Conservation (phyloP, 2,329 filamentous ascomycete genomes). For the Neonectria neomacrospora region DNA sequence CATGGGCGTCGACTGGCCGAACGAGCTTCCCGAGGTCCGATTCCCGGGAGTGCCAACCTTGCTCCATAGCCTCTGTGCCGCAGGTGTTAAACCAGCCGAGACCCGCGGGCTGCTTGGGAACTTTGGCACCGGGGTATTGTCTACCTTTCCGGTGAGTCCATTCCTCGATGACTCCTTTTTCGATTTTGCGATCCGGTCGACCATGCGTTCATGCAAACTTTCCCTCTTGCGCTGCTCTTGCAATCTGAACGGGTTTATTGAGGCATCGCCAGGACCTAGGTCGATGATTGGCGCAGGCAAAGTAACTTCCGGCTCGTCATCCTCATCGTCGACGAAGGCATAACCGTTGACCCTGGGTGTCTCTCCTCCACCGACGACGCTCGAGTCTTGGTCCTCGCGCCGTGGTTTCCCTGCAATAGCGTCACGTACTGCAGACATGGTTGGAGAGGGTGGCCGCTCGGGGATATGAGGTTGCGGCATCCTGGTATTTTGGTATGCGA, state of each 20-base stretch:
- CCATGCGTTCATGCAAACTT: conserved; percentile 84
- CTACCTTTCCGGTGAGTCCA: conserved; percentile 69
- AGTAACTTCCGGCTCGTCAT: conserved; percentile 54
- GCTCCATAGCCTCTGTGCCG: conserved; percentile 75
- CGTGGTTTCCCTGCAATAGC: conserved; percentile 81
- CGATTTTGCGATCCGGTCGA: conserved; percentile 80
- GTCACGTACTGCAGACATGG: conserved; percentile 83
- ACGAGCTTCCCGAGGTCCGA: conserved; percentile 47
- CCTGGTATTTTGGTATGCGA: conserved; percentile 87
- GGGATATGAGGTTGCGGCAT: conserved; percentile 64
- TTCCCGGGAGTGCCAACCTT: conserved; percentile 63
- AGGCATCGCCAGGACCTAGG: conserved; percentile 68
- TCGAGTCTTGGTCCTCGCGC: conserved; percentile 70
- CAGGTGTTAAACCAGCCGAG: conserved; percentile 73
- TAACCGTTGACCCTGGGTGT: conserved; percentile 95
- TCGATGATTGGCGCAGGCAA: conserved; percentile 58
- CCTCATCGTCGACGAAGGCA: conserved; percentile 88
- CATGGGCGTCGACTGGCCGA: conserved; percentile 52
- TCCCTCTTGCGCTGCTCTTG: conserved; percentile 80
- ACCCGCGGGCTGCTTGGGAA: conserved; percentile 74
- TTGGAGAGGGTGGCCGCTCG: conserved; percentile 76
- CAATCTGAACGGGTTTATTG: conserved; percentile 84
- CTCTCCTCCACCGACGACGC: conserved; percentile 65
- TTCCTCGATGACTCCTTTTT: conserved; percentile 72
- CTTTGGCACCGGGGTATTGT: conserved; percentile 72